These are phyloP conservation scores for Patellifolia procumbens DNA, from an alignment of 179 eudicot species.

Conservation along the genomic window DNA sequence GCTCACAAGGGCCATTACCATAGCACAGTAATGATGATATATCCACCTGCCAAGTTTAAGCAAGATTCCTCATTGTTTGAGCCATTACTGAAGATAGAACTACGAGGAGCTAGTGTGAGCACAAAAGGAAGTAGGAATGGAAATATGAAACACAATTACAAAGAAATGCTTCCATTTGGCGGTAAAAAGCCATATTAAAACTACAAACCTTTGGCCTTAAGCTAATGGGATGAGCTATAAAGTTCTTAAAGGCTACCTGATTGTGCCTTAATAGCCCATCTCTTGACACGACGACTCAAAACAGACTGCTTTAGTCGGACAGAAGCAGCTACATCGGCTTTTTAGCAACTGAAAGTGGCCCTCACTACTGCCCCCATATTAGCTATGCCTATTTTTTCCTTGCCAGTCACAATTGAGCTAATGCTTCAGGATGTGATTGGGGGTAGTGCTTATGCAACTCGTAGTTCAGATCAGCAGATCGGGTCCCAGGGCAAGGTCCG, in stretches of 20 bases:
- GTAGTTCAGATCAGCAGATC: too few relatives aligned
- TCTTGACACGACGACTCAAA: too few relatives aligned
- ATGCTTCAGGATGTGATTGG: too few relatives aligned
- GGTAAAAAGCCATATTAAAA: background rate
- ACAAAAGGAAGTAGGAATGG: background rate
- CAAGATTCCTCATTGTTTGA: background rate
- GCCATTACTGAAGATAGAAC: background rate
- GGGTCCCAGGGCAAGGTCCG: too few relatives aligned
- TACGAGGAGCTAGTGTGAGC: background rate
- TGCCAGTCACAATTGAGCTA: too few relatives aligned
- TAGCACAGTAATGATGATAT: slow-evolving; percentile 95
- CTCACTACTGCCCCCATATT: too few relatives aligned
- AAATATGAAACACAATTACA: background rate
- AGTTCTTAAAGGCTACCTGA: background rate
- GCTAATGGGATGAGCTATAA: background rate
- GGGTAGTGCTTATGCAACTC: too few relatives aligned
- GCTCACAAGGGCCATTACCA: slow-evolving; percentile 95
- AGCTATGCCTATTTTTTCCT: too few relatives aligned
- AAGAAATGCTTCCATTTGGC: background rate
- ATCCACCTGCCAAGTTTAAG: slow-evolving; percentile 70
- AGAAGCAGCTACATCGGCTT: too few relatives aligned
- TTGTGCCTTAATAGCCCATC: too few relatives aligned
- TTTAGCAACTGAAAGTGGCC: too few relatives aligned
- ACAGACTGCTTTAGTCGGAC: too few relatives aligned
- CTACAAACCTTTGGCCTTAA: background rate